These are phyloP conservation scores for Lactarius quietus DNA, from an alignment of 768 basidiomycete genomes.

Conservation along the genomic window DNA sequence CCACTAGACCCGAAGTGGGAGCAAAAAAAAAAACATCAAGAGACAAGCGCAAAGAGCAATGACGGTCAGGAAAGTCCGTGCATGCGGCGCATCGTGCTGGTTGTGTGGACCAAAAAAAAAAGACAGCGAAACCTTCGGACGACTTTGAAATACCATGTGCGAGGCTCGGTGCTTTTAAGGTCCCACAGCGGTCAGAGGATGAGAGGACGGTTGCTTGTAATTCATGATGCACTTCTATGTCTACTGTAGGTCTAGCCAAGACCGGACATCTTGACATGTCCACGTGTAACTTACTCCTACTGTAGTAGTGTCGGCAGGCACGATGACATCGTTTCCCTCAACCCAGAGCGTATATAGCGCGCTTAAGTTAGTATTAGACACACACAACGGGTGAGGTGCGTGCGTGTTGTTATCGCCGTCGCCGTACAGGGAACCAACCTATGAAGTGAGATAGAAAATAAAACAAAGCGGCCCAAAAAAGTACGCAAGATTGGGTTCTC, in stretches of 20 bases:
- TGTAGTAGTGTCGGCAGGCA: not conserved
- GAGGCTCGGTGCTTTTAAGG: not conserved
- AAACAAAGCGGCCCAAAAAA: not conserved
- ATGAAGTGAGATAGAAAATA: not conserved
- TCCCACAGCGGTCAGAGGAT: not conserved
- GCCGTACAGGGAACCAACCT: not conserved
- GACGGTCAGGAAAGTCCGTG: conserved; percentile 12
- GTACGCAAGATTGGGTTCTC: not conserved
- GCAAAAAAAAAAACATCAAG: not conserved
- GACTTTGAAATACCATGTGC: conserved; percentile 7
- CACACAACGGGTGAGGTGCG: not conserved
- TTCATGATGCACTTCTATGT: too few relatives aligned
- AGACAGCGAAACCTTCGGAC: conserved; percentile 1
- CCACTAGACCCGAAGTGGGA: not conserved
- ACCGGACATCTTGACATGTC: too few relatives aligned
- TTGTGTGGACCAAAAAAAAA: not conserved
- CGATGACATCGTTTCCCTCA: not conserved
- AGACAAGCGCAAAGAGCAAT: not conserved
- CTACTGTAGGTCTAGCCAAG: too few relatives aligned
- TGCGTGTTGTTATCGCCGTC: not conserved
- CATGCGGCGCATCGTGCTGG: not conserved
- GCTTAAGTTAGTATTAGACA: not conserved
- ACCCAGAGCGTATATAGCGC: not conserved
- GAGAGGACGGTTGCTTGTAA: not conserved
- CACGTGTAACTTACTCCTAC: too few relatives aligned